Conservation (phyloP, 768 basidiomycete genomes). For the Wakefieldia striispora region DNA sequence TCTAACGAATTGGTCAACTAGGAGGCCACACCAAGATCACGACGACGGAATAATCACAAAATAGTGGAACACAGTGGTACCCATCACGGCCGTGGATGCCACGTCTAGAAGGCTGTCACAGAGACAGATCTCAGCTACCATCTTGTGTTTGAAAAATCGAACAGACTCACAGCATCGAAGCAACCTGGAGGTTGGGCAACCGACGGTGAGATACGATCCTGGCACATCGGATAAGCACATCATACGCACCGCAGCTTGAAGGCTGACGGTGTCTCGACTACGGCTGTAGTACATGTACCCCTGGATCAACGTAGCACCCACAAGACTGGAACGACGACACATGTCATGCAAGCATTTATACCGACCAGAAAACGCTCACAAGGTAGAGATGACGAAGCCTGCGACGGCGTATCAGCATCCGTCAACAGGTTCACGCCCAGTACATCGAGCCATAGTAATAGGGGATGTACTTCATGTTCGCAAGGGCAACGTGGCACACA, state of each 20-base stretch:
- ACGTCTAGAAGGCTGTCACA: background rate
- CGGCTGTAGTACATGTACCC: constrained; percentile 3
- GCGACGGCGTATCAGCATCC: background rate
- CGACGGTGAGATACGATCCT: no score
- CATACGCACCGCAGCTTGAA: no score
- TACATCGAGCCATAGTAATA: background rate
- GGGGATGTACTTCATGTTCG: no score
- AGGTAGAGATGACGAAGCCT: constrained; percentile 3
- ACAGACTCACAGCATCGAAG: background rate
- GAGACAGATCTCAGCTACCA: no score
- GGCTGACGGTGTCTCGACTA: no score
- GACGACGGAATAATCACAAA: background rate
- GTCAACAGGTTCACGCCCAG: background rate
- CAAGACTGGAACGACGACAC: background rate
- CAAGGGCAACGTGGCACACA: no score
- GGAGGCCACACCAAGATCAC: no score
- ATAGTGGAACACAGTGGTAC: background rate
- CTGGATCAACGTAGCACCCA: constrained; percentile 4
- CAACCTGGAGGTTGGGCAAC: background rate
- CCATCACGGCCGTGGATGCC: constrained; percentile 3
- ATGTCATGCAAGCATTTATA: background rate
- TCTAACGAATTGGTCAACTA: background rate
- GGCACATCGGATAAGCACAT: no score
- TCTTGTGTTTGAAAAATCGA: no score
- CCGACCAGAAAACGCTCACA: background rate